Conservation (phyloP, 1,139 yeast species). For the Hyphopichia burtonii region DNA sequence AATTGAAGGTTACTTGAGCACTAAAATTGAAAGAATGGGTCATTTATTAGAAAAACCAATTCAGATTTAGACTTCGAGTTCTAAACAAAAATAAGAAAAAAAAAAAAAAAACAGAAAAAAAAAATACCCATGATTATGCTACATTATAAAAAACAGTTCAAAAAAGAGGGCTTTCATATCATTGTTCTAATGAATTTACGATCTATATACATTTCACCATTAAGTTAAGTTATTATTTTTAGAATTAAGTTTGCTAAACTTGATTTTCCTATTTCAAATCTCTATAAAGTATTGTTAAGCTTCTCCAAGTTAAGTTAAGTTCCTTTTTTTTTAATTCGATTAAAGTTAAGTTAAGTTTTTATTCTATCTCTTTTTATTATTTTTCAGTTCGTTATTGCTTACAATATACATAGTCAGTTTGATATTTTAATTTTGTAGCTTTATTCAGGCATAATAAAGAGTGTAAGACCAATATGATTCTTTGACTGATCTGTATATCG, state of each 20-base stretch:
- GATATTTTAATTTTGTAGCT: background rate
- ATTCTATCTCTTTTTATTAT: background rate
- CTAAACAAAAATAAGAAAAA: background rate
- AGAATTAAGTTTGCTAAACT: too few species aligned
- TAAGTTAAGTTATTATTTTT: slow-evolving; percentile 1
- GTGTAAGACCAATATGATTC: too few species aligned
- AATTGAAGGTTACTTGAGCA: slow-evolving; percentile 87
- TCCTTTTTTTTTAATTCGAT: background rate
- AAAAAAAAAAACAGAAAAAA: slow-evolving; percentile 2
- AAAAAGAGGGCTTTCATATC: background rate
- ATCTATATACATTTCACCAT: background rate
- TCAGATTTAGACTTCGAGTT: slow-evolving; percentile 15
- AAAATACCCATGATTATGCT: background rate
- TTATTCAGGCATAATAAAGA: too few species aligned
- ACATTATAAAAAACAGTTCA: background rate
- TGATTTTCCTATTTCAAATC: background rate
- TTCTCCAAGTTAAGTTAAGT: slow-evolving; percentile 1
- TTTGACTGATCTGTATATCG: too few species aligned
- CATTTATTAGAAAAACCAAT: slow-evolving; percentile 72
- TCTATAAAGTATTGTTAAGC: background rate
- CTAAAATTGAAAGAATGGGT: slow-evolving; percentile 97
- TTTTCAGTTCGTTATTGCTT: background rate
- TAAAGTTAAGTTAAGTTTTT: background rate
- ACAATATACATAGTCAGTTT: background rate
- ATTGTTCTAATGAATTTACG: background rate